Base-by-base conservation (phyloP, 164 flowering plant species). In the Chimonanthus praecox region DNA sequence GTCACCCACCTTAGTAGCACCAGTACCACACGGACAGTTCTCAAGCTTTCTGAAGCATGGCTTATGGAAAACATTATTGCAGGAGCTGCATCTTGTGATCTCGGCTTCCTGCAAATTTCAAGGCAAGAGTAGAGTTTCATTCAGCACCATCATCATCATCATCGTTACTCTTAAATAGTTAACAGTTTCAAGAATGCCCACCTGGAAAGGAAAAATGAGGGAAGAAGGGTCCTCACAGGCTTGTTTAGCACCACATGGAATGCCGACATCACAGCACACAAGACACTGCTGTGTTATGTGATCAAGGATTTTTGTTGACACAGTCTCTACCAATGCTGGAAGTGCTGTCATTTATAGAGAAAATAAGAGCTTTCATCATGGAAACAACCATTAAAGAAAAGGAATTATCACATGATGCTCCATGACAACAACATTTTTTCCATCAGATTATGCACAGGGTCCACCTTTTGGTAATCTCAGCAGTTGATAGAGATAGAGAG, bases 161-260 rank as follows among this genome's bases (percentile, higher is more conserved):
- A 20, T 20, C 21, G 33, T 63, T 2, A 8, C 10, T 18, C 7
- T 63, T 21, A 63, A 63, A 7, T 61, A 20, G 18, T 15, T 45
- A n/a, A 49, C 49, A 44, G 4, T 16, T 58, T 44, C 13, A 15
- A 58, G 65, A 63, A 71, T 60, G 68, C 81, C 46, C 45, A 90
- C 99, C 97, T 95, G 99, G 76, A 95, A 95, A 51, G 98, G 94
- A 67, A 95, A 95, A 83, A 93, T 95, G 73, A 93, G 91, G 71
- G 96, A 84, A 54, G 94, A 86, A 15, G 94, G 90, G 73, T 92
- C 94, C 76, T 84, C 83, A 80, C 99, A 95, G 47, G 89, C 90
- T 80, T 85, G 92, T 73, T 90, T 86, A 71, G 97, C 97, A 80
- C 88, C 83, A 72, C 99, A 95, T 33, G 92, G 90, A 64, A 90